These are phyloP conservation scores for Nicotiana knightiana DNA, from an alignment of 257 asterid genomes.

Conservation along the genomic window DNA sequence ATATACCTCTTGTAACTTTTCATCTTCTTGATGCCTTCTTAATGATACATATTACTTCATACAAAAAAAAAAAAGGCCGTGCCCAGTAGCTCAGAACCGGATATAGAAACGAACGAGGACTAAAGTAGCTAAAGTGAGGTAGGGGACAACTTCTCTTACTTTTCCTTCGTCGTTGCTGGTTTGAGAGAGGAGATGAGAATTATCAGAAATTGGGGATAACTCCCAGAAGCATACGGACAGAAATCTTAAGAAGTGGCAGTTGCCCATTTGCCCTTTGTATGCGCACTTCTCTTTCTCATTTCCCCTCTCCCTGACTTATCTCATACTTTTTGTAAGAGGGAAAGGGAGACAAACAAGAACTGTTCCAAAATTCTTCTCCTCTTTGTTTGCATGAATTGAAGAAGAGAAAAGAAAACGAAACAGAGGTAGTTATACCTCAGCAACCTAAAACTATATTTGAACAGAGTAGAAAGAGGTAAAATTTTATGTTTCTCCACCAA, in stretches of 20 bases:
- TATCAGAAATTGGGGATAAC: neutral
- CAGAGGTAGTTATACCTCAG: neutral
- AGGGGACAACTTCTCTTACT: neutral
- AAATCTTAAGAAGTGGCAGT: neutral
- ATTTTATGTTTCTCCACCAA: neutral
- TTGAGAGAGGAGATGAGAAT: neutral
- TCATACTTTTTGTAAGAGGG: neutral
- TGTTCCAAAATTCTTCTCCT: neutral
- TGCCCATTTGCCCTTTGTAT: neutral
- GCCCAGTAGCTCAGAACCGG: neutral
- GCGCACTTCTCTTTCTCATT: neutral
- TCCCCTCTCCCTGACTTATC: neutral
- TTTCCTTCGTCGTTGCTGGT: neutral
- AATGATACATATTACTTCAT: too few species aligned
- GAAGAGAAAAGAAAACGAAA: neutral
- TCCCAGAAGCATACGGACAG: neutral
- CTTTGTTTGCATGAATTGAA: neutral
- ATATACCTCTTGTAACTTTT: too few species aligned
- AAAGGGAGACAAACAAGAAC: neutral
- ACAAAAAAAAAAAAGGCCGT: too few species aligned
- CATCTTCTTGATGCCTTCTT: too few species aligned
- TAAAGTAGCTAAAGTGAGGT: neutral
- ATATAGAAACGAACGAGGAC: neutral
- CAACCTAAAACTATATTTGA: neutral
- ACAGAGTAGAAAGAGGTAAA: neutral